phyloP scores from a whole-genome alignment of 257 asterid genomes.

The Solanum neorickii region DNA sequence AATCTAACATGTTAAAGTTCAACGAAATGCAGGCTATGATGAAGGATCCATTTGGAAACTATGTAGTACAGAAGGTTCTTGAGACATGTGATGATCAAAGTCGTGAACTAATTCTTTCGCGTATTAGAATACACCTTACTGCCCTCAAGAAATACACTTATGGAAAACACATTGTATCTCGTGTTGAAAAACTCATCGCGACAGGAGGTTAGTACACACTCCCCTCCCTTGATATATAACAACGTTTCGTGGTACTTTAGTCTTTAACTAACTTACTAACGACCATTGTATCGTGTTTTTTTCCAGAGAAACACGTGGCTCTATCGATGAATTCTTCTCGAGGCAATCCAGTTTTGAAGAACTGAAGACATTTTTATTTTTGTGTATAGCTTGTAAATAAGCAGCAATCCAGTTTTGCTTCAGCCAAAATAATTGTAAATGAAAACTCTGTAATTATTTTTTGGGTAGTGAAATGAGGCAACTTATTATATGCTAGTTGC shows the following conservation, averaged over 20 bases:
- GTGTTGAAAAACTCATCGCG: constrained; percentile 59
- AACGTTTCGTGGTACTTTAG: neutral
- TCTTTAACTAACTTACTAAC: neutral
- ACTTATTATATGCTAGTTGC: neutral
- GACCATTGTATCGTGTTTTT: neutral
- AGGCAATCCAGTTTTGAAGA: neutral
- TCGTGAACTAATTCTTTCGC: constrained; percentile 62
- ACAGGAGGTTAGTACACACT: constrained; percentile 51
- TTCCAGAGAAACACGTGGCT: neutral
- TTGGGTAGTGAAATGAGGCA: neutral
- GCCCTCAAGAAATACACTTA: constrained; percentile 82
- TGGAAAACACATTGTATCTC: constrained; percentile 67
- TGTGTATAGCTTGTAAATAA: constrained; percentile 3
- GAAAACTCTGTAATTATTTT: neutral
- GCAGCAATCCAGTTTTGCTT: neutral
- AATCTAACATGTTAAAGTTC: neutral
- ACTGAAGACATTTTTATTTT: neutral
- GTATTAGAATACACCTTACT: constrained; percentile 68
- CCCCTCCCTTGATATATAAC: neutral
- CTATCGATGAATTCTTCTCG: neutral
- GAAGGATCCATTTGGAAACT: constrained; percentile 91
- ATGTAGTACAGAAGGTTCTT: constrained; percentile 81
- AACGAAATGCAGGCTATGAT: constrained; percentile 58
- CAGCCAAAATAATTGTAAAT: neutral
- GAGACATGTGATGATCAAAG: constrained; percentile 73